Conservation (phyloP, 306 rosid genomes). For the Malus fusca region DNA sequence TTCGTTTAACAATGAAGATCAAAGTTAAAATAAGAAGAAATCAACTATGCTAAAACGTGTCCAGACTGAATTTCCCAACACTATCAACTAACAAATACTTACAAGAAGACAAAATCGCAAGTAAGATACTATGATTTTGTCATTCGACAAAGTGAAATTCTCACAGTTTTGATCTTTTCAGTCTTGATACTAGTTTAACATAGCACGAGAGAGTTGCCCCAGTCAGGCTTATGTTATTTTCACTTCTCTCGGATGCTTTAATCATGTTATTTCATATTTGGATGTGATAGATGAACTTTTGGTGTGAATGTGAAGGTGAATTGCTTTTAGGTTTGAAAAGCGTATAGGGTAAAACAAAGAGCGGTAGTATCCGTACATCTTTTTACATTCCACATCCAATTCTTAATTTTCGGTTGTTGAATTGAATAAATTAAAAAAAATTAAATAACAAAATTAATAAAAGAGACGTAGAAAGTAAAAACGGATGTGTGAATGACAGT, state of each 20-base stretch:
- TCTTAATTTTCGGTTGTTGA: rapidly evolving
- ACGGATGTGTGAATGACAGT: too few relatives aligned
- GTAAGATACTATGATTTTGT: not conserved
- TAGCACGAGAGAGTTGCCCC: not conserved
- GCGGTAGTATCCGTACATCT: too few relatives aligned
- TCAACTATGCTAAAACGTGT: too few relatives aligned
- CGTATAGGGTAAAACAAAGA: not conserved
- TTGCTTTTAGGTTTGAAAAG: not conserved
- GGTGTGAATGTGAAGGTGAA: not conserved
- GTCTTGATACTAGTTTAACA: not conserved
- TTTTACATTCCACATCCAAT: too few relatives aligned
- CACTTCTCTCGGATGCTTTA: not conserved
- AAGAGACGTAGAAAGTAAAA: too few relatives aligned
- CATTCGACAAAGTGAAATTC: not conserved
- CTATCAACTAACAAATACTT: not conserved
- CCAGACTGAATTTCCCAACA: too few relatives aligned
- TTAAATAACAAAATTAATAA: too few relatives aligned
- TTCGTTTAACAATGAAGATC: not conserved
- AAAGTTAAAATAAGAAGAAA: not conserved
- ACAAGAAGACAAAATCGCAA: too few relatives aligned
- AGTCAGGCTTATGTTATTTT: not conserved
- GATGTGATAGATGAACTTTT: not conserved
- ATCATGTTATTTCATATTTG: not conserved
- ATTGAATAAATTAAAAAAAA: too few relatives aligned
- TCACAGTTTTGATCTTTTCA: too few relatives aligned